Evolutionary conservation across 2,329 filamentous ascomycete species (phyloP).

Genomic region (Colletotrichum destructivum): DNA sequence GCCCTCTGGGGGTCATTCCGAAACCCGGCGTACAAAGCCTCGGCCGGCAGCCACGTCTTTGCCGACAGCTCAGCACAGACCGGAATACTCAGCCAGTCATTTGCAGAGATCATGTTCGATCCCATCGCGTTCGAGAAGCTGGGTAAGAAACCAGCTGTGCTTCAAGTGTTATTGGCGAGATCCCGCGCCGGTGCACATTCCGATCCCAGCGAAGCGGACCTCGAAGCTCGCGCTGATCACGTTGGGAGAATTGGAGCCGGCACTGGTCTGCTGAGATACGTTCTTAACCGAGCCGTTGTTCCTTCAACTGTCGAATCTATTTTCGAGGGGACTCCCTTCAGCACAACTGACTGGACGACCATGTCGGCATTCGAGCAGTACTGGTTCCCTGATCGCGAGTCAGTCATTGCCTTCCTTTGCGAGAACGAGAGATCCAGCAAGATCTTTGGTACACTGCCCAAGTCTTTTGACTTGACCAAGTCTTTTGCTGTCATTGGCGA

Average conservation of each 20-base stretch:
- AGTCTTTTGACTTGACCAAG: neutral
- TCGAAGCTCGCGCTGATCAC: neutral
- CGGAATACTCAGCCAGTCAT: constrained; percentile 4
- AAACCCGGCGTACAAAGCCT: constrained; percentile 17
- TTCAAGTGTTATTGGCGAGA: neutral
- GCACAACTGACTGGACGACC: constrained; percentile 2
- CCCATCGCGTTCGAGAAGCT: neutral
- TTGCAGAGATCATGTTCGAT: neutral
- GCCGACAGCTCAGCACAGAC: neutral
- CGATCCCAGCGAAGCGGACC: neutral
- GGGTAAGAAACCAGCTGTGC: neutral
- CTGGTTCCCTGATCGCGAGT: constrained; percentile 7
- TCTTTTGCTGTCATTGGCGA: constrained; percentile 19
- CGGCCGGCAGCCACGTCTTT: constrained; percentile 10
- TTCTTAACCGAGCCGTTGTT: neutral
- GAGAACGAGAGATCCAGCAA: neutral
- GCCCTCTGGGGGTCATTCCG: constrained; percentile 3
- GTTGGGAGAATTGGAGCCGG: neutral
- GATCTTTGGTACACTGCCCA: neutral
- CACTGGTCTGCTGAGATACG: neutral
- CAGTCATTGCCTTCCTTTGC: neutral
- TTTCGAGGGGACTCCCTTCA: constrained; percentile 21
- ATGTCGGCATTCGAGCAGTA: constrained; percentile 18
- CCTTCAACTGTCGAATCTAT: neutral
- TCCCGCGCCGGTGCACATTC: neutral